Evolutionary conservation across 768 basidiomycete genomes (phyloP).

Genomic region (Jaapia argillacea): DNA sequence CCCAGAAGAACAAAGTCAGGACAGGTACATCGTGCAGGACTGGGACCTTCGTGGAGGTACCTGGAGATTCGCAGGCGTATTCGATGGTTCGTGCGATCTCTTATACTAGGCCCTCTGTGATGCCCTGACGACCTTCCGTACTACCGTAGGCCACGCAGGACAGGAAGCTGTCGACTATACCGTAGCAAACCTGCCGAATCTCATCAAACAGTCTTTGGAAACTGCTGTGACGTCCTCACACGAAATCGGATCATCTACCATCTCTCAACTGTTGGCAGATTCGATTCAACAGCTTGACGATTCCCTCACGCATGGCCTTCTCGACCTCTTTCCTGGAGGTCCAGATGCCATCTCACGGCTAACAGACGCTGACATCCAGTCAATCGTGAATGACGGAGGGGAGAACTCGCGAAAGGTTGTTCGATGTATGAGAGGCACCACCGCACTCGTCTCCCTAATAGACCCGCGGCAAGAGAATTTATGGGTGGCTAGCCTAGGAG

Average conservation of each 20-base stretch:
- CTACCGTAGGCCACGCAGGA: constrained; percentile 31
- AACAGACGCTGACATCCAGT: constrained; percentile 28
- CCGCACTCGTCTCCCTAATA: constrained; percentile 36
- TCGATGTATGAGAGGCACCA: constrained; percentile 42
- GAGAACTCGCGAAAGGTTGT: constrained; percentile 24
- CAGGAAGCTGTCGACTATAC: constrained; percentile 36
- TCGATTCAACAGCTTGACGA: constrained; percentile 30
- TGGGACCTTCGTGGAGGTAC: constrained; percentile 27
- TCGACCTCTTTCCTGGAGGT: constrained; percentile 31
- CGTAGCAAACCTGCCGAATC: constrained; percentile 20
- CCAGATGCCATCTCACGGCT: constrained; percentile 18
- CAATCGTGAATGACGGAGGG: constrained; percentile 30
- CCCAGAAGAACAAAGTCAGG: constrained; percentile 31
- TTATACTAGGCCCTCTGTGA: neutral
- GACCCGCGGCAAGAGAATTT: constrained; percentile 32
- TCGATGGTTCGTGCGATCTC: constrained; percentile 30
- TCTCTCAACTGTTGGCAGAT: constrained; percentile 23
- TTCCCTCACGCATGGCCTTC: constrained; percentile 24
- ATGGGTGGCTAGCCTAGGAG: constrained; percentile 50
- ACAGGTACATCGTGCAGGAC: constrained; percentile 32
- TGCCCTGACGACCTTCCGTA: no score
- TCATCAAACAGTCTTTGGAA: constrained; percentile 20
- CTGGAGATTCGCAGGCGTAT: constrained; percentile 37
- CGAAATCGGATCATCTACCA: constrained; percentile 4
- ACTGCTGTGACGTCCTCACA: constrained; percentile 6